Percentiles rank a stretch among this genome's conserved stretches.
phyloP scores from a whole-genome alignment of 441 rosid genomes.

The Theobroma grandiflorum region DNA sequence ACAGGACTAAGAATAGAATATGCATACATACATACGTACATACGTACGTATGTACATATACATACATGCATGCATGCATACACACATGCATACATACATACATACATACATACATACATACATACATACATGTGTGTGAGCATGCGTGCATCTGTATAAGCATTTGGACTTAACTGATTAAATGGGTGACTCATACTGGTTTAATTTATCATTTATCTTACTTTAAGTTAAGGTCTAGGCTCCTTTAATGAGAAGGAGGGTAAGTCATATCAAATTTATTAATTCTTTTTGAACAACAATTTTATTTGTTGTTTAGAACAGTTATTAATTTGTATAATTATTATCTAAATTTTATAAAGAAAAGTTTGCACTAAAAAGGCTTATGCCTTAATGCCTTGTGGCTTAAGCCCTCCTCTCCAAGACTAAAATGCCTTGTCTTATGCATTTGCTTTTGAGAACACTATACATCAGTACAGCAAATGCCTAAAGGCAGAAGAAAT shows the following conservation, averaged over 20 bases:
- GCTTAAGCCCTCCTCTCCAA: background rate
- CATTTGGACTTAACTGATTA: background rate
- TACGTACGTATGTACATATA: background rate
- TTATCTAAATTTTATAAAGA: background rate
- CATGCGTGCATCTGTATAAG: background rate
- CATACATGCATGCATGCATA: background rate
- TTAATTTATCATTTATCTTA: background rate
- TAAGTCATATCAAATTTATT: background rate
- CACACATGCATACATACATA: background rate
- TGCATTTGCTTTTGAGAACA: background rate
- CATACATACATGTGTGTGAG: background rate
- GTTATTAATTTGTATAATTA: background rate
- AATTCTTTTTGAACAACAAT: background rate
- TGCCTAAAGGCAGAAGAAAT: constrained; percentile 11
- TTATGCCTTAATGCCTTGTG: background rate
- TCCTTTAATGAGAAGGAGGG: background rate
- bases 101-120: no score
- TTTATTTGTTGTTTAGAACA: background rate
- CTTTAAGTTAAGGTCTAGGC: background rate
- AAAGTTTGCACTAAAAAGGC: background rate
- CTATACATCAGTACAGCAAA: background rate
- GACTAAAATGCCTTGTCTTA: background rate
- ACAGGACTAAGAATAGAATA: background rate
- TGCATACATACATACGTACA: no score
- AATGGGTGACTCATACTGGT: background rate